Evolutionary conservation across 352 stramenopile genomes (phyloP).

Genomic region (Phytopythium oedochilum): DNA sequence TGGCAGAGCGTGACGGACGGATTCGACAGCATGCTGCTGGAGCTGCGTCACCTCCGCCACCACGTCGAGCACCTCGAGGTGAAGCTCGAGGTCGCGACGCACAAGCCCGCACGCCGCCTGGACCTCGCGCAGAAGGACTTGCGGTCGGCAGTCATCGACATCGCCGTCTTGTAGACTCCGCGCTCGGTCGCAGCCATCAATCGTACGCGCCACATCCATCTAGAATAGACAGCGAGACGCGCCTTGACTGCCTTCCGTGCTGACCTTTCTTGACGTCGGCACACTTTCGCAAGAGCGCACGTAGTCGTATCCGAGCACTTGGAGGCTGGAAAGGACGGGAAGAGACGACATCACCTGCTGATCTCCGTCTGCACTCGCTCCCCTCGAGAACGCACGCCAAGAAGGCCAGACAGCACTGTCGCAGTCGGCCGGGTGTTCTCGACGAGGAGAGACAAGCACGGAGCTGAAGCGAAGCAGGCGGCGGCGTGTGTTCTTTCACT

Average conservation of each 20-base stretch:
- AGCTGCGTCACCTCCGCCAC: conserved; percentile 41
- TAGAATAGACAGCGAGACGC: conserved; percentile 1
- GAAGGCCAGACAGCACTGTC: neutral
- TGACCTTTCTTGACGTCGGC: neutral
- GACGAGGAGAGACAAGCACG: neutral
- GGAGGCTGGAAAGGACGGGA: neutral
- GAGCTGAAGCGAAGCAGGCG: too few species aligned
- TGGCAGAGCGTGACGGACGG: conserved; percentile 32
- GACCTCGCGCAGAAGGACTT: conserved; percentile 10
- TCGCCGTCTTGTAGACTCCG: neutral
- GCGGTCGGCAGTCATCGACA: conserved; percentile 15
- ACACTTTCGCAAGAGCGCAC: neutral
- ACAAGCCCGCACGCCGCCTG: conserved; percentile 25
- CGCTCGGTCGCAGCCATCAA: neutral
- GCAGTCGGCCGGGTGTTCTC: neutral
- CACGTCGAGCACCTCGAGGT: conserved; percentile 43
- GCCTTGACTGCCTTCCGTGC: neutral
- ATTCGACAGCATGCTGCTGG: conserved; percentile 29
- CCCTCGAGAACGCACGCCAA: neutral
- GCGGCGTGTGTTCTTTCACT: neutral
- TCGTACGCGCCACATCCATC: neutral
- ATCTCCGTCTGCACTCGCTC: neutral
- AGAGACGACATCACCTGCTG: neutral
- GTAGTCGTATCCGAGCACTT: neutral
- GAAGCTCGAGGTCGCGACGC: conserved; percentile 41